Percentiles rank a stretch among this genome's conserved stretches.
These are phyloP conservation scores for Saccharomycopsis babjevae DNA, from an alignment of 805 yeast genomes.

Conservation along the genomic window DNA sequence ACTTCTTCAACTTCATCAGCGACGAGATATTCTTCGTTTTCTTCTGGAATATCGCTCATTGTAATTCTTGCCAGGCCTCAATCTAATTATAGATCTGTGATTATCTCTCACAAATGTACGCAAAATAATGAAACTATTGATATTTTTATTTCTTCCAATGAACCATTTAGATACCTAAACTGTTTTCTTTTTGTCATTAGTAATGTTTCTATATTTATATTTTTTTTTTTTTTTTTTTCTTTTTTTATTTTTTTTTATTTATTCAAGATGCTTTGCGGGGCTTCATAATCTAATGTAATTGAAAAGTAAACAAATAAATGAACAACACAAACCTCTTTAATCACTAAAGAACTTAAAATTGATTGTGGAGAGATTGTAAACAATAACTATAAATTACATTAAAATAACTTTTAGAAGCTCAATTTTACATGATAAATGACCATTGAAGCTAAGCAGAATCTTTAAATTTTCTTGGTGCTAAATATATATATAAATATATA, in stretches of 20 bases:
- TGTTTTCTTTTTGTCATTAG: neutral
- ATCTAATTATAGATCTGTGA: no score
- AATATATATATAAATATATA: no score
- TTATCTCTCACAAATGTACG: no score
- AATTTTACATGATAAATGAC: no score
- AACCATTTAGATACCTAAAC: no score
- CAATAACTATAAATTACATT: no score
- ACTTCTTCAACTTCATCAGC: constrained; percentile 19
- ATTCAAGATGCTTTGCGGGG: neutral
- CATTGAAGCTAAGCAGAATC: no score
- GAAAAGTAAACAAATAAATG: neutral
- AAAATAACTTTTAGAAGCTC: no score
- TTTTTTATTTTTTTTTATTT: neutral
- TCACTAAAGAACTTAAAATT: neutral
- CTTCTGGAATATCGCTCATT: neutral
- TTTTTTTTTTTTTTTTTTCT: neutral
- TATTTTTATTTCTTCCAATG: no score
- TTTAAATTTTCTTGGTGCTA: no score
- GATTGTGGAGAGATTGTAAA: neutral
- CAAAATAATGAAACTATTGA: neutral
- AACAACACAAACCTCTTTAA: neutral
- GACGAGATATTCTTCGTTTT: constrained; percentile 17
- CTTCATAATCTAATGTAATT: neutral
- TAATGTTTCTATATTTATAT: neutral
- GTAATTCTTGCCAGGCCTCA: neutral